Conservation (phyloP, 208 protist species). For the Crithidia mellificae region DNA sequence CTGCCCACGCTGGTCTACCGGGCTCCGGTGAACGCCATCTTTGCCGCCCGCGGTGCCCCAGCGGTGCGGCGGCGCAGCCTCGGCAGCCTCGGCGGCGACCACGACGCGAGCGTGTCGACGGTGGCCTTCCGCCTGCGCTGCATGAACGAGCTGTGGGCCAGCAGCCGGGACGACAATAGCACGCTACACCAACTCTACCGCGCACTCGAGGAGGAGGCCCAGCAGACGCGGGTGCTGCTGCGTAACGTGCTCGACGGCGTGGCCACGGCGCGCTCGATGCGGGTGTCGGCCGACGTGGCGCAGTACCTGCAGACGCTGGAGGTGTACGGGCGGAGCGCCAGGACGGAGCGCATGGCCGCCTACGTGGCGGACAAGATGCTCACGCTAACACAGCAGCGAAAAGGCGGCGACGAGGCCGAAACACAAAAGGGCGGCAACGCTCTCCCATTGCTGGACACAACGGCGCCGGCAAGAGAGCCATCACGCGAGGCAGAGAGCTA, state of each 20-base stretch:
- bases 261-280: constrained; percentile 63
- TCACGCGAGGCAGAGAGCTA: not conserved
- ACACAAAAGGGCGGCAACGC: not conserved
- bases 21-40: constrained; percentile 73
- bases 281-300: constrained; percentile 39
- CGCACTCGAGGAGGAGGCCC: constrained; percentile 52
- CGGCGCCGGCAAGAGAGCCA: not conserved
- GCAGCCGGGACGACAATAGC: constrained; percentile 77
- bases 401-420: not conserved
- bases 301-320: constrained; percentile 78
- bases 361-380: constrained; percentile 65
- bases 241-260: constrained; percentile 80
- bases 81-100: constrained; percentile 32
- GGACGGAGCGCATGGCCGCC: constrained; percentile 50
- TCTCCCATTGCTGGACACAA: not conserved
- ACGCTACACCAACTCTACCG: constrained; percentile 82
- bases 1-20: constrained; percentile 65
- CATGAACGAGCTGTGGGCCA: constrained; percentile 79
- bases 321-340: constrained; percentile 75
- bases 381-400: not conserved
- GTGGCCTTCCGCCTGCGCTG: constrained; percentile 83
- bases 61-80: constrained; percentile 48
- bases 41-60: constrained; percentile 54
- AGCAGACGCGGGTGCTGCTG: constrained; percentile 57
- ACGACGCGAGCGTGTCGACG: constrained; percentile 64